These are phyloP conservation scores for Aquilaria agallochum DNA, from an alignment of 441 rosid genomes.

Conservation along the genomic window DNA sequence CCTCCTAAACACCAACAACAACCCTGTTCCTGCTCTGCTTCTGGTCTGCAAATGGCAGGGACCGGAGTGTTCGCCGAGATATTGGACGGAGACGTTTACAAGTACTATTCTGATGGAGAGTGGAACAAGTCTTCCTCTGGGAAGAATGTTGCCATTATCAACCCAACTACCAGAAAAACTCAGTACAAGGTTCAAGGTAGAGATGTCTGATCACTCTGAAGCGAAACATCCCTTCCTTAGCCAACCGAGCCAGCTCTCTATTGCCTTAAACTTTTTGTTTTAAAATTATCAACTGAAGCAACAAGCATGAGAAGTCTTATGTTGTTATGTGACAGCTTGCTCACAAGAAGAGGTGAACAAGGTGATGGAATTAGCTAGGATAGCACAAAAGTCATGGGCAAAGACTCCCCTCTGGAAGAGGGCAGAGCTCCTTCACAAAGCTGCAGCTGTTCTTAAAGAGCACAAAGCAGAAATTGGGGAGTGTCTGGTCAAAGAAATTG, in stretches of 20 bases:
- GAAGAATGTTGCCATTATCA: slow-evolving; percentile 72
- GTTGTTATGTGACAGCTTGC: slow-evolving; percentile 49
- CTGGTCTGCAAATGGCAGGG: slow-evolving; percentile 54
- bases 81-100: slow-evolving; percentile 72
- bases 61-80: slow-evolving; percentile 72
- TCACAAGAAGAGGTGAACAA: slow-evolving; percentile 94
- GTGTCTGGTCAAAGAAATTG: slow-evolving; percentile 91
- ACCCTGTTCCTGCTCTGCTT: too few relatives aligned
- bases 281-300: too few relatives aligned
- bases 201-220: too few relatives aligned
- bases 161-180: slow-evolving; percentile 79
- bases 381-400: slow-evolving; percentile 86
- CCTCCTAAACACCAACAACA: too few relatives aligned
- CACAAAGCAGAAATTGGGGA: slow-evolving; percentile 84
- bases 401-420: slow-evolving; percentile 96
- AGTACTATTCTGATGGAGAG: slow-evolving; percentile 76
- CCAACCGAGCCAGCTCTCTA: too few relatives aligned
- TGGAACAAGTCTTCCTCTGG: slow-evolving; percentile 84
- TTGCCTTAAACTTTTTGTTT: neutral
- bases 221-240: too few relatives aligned
- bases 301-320: too few relatives aligned
- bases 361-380: slow-evolving; percentile 75
- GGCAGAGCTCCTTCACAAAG: slow-evolving; percentile 95
- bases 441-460: slow-evolving; percentile 82
- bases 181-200: slow-evolving; percentile 96